Evolutionary conservation across 495 filamentous ascomycete species (phyloP).

Genomic region (Podospora bellae-mahoneyi): DNA sequence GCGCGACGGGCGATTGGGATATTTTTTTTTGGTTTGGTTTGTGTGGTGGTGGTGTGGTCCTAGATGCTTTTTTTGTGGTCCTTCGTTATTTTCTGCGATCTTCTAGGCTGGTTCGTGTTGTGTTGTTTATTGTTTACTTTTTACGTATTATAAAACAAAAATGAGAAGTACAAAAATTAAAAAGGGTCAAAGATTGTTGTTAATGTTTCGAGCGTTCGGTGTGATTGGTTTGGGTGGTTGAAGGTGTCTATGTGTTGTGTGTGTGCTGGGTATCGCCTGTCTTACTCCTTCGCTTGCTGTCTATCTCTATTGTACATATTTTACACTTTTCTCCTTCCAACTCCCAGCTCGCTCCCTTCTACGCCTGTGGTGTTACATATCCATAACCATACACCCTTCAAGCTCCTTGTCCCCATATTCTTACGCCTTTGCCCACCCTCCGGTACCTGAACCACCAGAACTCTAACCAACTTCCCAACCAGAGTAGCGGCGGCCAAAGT

Average conservation of each 20-base stretch:
- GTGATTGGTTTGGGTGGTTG: neutral
- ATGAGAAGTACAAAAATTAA: slow-evolving; percentile 6
- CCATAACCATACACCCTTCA: too few relatives aligned
- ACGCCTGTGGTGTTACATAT: too few relatives aligned
- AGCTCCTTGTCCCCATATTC: too few relatives aligned
- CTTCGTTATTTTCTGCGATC: neutral
- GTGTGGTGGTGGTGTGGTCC: too few relatives aligned
- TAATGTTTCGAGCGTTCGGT: neutral
- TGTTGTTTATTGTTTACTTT: too few relatives aligned
- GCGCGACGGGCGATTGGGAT: slow-evolving; percentile 14
- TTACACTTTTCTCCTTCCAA: neutral
- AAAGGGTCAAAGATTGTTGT: neutral
- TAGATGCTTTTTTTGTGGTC: slow-evolving; percentile 4
- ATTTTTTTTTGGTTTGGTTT: slow-evolving; percentile 18
- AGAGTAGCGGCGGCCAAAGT: too few relatives aligned
- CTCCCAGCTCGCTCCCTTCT: too few relatives aligned
- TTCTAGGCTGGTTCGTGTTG: too few relatives aligned
- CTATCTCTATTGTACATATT: neutral
- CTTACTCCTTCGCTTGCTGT: neutral
- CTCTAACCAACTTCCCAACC: too few relatives aligned
- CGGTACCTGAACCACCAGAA: too few relatives aligned
- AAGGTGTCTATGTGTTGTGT: neutral
- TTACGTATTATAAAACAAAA: neutral
- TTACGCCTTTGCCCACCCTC: too few relatives aligned
- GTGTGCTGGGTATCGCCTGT: neutral